Conservation (phyloP, 2,329 filamentous ascomycete genomes). For the Colletotrichum limetticola region DNA sequence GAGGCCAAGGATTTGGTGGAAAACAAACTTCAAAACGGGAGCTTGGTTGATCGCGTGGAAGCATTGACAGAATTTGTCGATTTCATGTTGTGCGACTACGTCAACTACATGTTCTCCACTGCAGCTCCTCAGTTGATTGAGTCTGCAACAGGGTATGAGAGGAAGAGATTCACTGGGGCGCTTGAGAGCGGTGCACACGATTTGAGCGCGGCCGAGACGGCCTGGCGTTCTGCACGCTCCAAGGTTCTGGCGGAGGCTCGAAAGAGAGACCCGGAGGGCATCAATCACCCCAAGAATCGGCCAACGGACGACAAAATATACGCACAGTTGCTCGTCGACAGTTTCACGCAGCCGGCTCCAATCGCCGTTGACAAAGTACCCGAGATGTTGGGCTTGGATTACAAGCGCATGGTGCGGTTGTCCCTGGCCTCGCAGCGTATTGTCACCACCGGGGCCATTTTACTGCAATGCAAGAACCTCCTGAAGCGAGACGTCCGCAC, state of each 20-base stretch:
- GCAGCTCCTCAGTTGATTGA: conserved; percentile 78
- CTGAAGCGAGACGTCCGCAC: conserved; percentile 83
- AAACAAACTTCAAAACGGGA: conserved; percentile 67
- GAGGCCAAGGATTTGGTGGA: conserved; percentile 77
- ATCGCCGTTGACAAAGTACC: conserved; percentile 68
- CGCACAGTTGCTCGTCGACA: conserved; percentile 78
- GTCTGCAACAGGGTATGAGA: conserved; percentile 78
- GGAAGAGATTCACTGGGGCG: conserved; percentile 75
- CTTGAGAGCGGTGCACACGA: conserved; percentile 65
- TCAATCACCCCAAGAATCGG: conserved; percentile 70
- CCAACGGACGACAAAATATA: conserved; percentile 79
- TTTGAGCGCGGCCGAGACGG: conserved; percentile 69
- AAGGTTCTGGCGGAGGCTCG: conserved; percentile 74
- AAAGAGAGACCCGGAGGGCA: conserved; percentile 75
- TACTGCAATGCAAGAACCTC: conserved; percentile 84
- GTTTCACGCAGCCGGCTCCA: conserved; percentile 75
- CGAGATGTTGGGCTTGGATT: conserved; percentile 79
- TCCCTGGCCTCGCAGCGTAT: conserved; percentile 62
- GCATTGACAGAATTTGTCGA: conserved; percentile 81
- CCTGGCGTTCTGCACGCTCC: conserved; percentile 72
- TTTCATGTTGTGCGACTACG: conserved; percentile 81
- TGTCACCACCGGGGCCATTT: conserved; percentile 77
- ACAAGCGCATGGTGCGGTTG: conserved; percentile 64
- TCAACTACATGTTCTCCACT: conserved; percentile 81
- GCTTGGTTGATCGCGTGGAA: conserved; percentile 81